Base-by-base conservation (phyloP, 176 grass and related monocot genomes). In the Oropetium thomaeum region DNA sequence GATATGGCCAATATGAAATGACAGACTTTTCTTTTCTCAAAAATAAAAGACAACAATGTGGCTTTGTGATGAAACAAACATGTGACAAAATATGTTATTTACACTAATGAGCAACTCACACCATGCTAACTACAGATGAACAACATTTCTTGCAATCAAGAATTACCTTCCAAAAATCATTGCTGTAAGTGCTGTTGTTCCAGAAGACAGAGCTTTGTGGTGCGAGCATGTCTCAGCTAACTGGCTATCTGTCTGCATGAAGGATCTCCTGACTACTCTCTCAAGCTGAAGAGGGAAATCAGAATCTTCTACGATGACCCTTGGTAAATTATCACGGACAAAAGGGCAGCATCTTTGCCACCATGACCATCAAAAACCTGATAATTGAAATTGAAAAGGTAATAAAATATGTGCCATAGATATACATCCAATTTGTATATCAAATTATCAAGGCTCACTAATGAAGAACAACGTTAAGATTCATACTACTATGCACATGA, bases 361-460 rank as follows among this genome's bases (percentile, higher is more conserved):
- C 91, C 96, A 19, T 99, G 96, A 26, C 96, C 96, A 80, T 99
- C 96, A 78, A 99, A 99, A 10, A 95, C 96, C 96, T 99, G 62
- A 32, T 51, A 43, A 61, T 42, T 16, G 32, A 78, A 71, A 87
- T 54, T 14, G n/a, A 28, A 15, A 10, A n/a, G n/a, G n/a, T n/a
- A n/a, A n/a, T n/a, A n/a, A 62, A 52, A 60, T 17, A 44, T n/a
- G 49, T 73, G 49, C 20, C 1, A 65, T 40, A 59, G 20, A 73
- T 15, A 20, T 65, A 66, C 32, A 78, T 22, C 45, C 58, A 77
- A 47, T 8, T 16, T 37, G 22, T 1, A 55, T n/a, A n/a, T n/a
- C n/a, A n/a, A n/a, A n/a, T n/a, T 59, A 65, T 57, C 28, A 70
- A 38, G 4, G 28, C 74, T 59, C 65, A 44, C 37, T 16, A 35